These are phyloP conservation scores for Aspergillus sp. DNA, from an alignment of 2,329 filamentous ascomycete genomes.

Conservation along the genomic window DNA sequence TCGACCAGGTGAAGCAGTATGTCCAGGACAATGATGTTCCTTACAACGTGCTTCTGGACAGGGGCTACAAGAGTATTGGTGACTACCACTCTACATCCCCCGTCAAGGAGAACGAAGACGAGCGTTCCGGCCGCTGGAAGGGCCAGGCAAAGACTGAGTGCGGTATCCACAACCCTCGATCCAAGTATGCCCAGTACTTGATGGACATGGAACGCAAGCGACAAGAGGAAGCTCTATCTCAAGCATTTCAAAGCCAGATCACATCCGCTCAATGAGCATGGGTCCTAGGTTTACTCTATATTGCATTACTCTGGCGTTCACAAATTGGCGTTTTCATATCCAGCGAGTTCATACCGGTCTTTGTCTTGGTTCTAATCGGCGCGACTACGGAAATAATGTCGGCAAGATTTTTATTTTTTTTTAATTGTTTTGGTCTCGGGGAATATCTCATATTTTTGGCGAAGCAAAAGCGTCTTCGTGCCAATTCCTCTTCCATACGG, in stretches of 20 bases:
- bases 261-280: conserved; percentile 29
- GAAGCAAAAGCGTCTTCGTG: conserved; percentile 12
- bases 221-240: conserved; percentile 55
- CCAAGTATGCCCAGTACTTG: conserved; percentile 84
- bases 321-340: conserved; percentile 12
- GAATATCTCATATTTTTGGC: conserved; percentile 5
- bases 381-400: conserved; percentile 14
- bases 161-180: conserved; percentile 97
- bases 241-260: conserved; percentile 41
- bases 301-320: conserved; percentile 23
- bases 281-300: neutral
- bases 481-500: conserved; percentile 9
- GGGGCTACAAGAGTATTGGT: conserved; percentile 95
- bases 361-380: conserved; percentile 11
- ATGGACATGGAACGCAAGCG: conserved; percentile 70
- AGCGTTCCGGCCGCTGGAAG: conserved; percentile 96
- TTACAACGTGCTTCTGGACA: conserved; percentile 87
- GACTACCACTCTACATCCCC: conserved; percentile 98
- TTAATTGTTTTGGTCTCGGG: neutral
- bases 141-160: conserved; percentile 95
- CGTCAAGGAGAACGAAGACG: conserved; percentile 87
- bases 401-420: conserved; percentile 13
- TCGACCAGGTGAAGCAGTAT: conserved; percentile 85
- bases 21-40: conserved; percentile 83
- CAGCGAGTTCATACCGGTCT: conserved; percentile 20